Evolutionary conservation across 371 early-diverging fungal genomes (phyloP).

Genomic region (Enterospora canceri): DNA sequence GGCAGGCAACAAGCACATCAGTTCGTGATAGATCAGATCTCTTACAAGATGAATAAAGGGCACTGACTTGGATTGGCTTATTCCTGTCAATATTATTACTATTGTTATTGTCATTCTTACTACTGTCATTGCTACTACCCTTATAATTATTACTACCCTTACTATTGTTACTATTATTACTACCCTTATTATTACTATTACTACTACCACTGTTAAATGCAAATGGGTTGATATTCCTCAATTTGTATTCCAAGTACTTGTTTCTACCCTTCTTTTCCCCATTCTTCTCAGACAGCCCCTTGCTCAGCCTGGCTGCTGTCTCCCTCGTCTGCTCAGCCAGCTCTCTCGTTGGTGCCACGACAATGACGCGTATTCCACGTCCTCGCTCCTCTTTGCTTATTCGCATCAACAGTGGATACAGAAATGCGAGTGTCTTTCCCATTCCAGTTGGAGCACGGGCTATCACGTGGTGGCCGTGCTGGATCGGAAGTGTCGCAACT

Average conservation of each 20-base stretch:
- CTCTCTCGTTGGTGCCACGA: conserved; percentile 65
- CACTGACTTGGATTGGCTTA: too few species aligned
- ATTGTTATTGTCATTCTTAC: too few species aligned
- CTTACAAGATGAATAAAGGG: too few species aligned
- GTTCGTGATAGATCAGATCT: conserved; percentile 1
- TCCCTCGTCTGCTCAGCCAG: conserved; percentile 87
- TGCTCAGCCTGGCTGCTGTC: too few species aligned
- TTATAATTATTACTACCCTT: too few species aligned
- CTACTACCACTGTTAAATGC: neutral
- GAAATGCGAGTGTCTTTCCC: conserved; percentile 69
- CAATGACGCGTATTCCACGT: neutral
- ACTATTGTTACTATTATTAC: too few species aligned
- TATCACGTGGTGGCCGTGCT: conserved; percentile 87
- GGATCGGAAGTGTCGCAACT: conserved; percentile 75
- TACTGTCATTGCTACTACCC: too few species aligned
- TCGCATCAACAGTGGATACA: conserved; percentile 58
- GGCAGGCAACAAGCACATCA: conserved; percentile 80
- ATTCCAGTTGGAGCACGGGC: conserved; percentile 97
- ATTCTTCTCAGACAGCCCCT: too few species aligned
- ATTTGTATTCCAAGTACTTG: too few species aligned
- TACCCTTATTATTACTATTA: too few species aligned
- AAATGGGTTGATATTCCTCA: conserved; percentile 50
- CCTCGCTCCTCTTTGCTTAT: neutral
- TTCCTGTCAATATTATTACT: too few species aligned
- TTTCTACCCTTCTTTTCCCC: too few species aligned